Evolutionary conservation across 345 rosid species (phyloP), one percentile per base, ranked within the genome.

Genomic region (Stellera chamaejasme): DNA sequence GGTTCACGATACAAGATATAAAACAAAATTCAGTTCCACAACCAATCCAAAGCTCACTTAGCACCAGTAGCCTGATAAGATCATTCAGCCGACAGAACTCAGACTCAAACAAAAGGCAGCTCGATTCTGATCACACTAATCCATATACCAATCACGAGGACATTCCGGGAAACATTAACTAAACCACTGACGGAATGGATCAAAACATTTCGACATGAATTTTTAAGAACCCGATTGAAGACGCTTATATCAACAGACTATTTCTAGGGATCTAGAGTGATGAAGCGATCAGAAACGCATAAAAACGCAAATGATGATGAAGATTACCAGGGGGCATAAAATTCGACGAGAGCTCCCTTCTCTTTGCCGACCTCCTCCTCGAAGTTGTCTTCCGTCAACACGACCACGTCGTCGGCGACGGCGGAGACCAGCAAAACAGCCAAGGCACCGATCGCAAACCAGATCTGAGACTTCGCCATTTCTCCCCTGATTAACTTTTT

Each of bases 291-390:
- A 44, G 0, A 41, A 52, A 48, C 57, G 0, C 0, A 26, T 19
- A 43, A 39, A 57, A 26, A 13, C 48, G 45, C 52, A 52, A 50
- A 13, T 13, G 51, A 42, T 6, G 27, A 11, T 27, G 47, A 27
- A 14, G 14, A n/a, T 63, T 77, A 93, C 99, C 99, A 93, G 47
- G 99, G 97, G 70, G 99, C 99, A 68, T 93, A 93, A 77, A 93
- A 93, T 83, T 93, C 94, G 60, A 93, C 92, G 58, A 93, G 97
- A 64, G 96, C 92, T 69, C 79, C 99, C 62, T 73, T 73, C 57
- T 87, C 97, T 70, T 77, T 83, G 48, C 99, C 99, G 56, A 94
- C 82, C 70, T 90, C 90, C 75, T 90, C 83, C 61, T 94, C 97
- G 71, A 94, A 94, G 81, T 78, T 94, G 44, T 85, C 95, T 55